Base-by-base conservation (phyloP, 2,329 filamentous ascomycete genomes). In the Colletotrichum salicis region DNA sequence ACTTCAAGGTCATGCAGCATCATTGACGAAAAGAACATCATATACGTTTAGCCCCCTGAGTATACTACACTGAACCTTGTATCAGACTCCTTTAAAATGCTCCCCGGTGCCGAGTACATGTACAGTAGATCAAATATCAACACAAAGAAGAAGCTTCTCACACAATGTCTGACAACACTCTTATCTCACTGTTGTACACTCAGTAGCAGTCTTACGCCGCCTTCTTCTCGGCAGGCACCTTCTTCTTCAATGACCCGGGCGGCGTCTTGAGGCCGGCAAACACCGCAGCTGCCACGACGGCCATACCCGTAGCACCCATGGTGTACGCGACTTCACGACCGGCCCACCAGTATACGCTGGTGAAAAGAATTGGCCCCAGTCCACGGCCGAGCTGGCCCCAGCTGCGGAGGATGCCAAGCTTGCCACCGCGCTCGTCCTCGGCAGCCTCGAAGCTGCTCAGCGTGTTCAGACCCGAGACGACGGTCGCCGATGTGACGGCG, bases 281-380 rank as follows among this genome's bases (percentile, higher is more conserved):
- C 0, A 93, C 94, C 29, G 94, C 82, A 12, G 86, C 87, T 56
- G 89, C 88, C 12, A 98, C 95, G 1, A 86, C 89, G 5, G 93
- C 82, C 85, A 98, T 97, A 5, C 94, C 95, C 13, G 89, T 86
- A 0, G 94, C 93, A 4, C 96, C 96, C 76, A 94, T 87, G 1
- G 86, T 87, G 81, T 98, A 99, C 2, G 96, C 96, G 12, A 91
- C 87, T 79, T 97, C 93, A 58, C 96, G 87, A 0, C 96, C 96
- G 7, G 94, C 95, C 96, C 96, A 99, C 96, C 96, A 99, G 84
- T 99, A 99, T 67, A 99, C 86, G 60, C 94, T 94, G 73, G 96
- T 98, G 80, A 99, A 99, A 45, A 97, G 83, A 5, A 99, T 81
- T 0, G 96, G 96, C 0, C 96, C 96, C 12, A 97, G 81, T 0